A percentile compares a stretch with the other conserved stretches of the same genome.
phyloP scores from a whole-genome alignment of 192 early-diverging fungal genomes.

The Coemansia sp. region DNA sequence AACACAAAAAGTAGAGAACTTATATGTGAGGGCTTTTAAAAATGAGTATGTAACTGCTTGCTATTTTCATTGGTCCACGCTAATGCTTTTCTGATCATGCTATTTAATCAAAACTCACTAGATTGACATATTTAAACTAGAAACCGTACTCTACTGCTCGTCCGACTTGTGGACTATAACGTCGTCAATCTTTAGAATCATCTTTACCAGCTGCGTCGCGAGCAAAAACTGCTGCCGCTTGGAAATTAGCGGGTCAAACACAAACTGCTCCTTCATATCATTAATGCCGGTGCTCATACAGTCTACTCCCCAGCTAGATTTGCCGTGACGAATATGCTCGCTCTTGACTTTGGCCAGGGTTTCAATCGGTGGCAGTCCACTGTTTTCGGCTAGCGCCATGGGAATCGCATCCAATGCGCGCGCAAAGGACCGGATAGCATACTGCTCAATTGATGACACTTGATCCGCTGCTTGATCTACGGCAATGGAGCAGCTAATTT shows the following conservation, averaged over 20 bases:
- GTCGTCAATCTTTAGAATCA: constrained; percentile 97
- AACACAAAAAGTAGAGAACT: not conserved
- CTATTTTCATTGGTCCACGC: too few species aligned
- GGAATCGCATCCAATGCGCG: constrained; percentile 94
- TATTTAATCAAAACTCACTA: too few species aligned
- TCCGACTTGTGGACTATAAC: constrained; percentile 59
- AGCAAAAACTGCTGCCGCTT: constrained; percentile 98
- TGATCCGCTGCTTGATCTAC: constrained; percentile 87
- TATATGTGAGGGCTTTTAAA: too few species aligned
- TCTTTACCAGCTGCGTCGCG: constrained; percentile 98
- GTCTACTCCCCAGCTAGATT: constrained; percentile 90
- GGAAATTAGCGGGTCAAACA: constrained; percentile 98
- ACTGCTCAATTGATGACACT: constrained; percentile 92
- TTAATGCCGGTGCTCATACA: constrained; percentile 90
- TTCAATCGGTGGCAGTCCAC: constrained; percentile 94
- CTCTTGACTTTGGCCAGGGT: constrained; percentile 94
- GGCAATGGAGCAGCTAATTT: constrained; percentile 93
- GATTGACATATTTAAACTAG: too few species aligned
- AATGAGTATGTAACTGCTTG: too few species aligned
- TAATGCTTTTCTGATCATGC: too few species aligned
- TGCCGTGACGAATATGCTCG: constrained; percentile 82
- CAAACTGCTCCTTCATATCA: constrained; percentile 97
- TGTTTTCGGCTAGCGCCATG: constrained; percentile 94
- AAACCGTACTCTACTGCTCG: constrained; percentile 17
- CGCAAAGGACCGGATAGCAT: constrained; percentile 99